Conservation (phyloP, 306 rosid genomes). For the Rubus parviflorus region DNA sequence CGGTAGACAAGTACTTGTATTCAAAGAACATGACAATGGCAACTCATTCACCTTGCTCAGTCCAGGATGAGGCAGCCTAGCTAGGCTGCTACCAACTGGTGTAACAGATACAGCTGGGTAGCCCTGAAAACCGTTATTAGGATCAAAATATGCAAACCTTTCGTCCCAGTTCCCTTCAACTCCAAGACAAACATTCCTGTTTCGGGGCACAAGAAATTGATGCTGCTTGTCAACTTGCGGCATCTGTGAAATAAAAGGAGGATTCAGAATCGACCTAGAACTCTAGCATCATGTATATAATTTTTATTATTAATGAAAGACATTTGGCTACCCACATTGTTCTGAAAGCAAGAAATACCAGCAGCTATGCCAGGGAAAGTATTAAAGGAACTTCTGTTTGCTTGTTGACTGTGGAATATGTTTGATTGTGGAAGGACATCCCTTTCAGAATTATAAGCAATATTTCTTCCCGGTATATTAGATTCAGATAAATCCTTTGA, state of each 20-base stretch:
- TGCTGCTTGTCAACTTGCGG: conserved; percentile 6
- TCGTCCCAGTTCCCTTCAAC: conserved; percentile 2
- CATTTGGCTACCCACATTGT: conserved; percentile 11
- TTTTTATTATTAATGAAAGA: conserved; percentile 5
- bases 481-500: conserved; percentile 7
- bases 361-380: conserved; percentile 20
- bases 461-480: conserved; percentile 10
- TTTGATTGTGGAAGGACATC: conserved; percentile 20
- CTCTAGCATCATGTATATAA: conserved; percentile 4
- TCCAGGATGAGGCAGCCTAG: conserved; percentile 11
- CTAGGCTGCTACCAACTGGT: conserved; percentile 4
- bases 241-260: conserved; percentile 25
- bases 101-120: not conserved
- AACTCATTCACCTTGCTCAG: conserved; percentile 4
- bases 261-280: conserved; percentile 9
- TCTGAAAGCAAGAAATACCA: conserved; percentile 28
- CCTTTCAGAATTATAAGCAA: conserved; percentile 14
- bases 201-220: conserved; percentile 1
- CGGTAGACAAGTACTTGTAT: not conserved
- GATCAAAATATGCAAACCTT: not conserved
- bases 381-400: conserved; percentile 14
- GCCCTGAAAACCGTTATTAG: not conserved
- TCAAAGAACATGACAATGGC: not conserved
- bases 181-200: not conserved
- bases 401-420: conserved; percentile 14